Conservation (phyloP, 495 filamentous ascomycete species). For the Elasticomyces elasticus region DNA sequence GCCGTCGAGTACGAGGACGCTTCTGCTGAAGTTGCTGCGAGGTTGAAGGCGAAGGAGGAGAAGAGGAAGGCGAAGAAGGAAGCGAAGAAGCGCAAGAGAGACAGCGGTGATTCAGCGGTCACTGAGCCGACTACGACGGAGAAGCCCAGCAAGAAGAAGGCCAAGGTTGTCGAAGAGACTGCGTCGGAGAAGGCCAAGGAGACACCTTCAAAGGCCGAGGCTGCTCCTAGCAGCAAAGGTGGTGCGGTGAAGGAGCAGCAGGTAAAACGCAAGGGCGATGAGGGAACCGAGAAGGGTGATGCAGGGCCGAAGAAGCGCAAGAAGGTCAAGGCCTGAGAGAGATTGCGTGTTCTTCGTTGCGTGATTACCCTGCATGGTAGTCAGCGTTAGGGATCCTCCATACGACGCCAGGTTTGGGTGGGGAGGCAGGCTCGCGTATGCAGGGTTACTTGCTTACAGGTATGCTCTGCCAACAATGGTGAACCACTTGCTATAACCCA, state of each 20-base stretch:
- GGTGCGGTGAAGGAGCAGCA: not conserved
- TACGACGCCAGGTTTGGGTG: no score
- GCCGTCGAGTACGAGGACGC: conserved; percentile 32
- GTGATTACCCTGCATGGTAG: no score
- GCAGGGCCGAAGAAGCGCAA: not conserved
- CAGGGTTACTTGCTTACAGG: no score
- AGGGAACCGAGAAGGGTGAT: not conserved
- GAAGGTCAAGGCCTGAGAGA: conserved; percentile 1
- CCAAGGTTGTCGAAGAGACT: not conserved
- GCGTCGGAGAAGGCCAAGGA: not conserved
- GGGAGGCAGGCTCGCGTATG: no score
- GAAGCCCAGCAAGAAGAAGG: conserved; percentile 11
- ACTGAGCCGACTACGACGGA: not conserved
- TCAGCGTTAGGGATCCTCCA: no score
- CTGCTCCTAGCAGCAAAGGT: not conserved
- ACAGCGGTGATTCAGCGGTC: conserved; percentile 13
- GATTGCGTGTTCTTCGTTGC: no score
- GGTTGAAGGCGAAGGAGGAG: conserved; percentile 31
- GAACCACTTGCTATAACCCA: no score
- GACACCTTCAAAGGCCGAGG: not conserved
- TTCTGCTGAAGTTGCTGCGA: conserved; percentile 30
- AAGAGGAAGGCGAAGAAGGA: conserved; percentile 21
- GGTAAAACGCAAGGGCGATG: not conserved
- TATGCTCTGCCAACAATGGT: no score
- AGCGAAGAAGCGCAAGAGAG: conserved; percentile 31